phyloP scores from a whole-genome alignment of 176 grass and related monocot genomes.

The Carex scoparia region DNA sequence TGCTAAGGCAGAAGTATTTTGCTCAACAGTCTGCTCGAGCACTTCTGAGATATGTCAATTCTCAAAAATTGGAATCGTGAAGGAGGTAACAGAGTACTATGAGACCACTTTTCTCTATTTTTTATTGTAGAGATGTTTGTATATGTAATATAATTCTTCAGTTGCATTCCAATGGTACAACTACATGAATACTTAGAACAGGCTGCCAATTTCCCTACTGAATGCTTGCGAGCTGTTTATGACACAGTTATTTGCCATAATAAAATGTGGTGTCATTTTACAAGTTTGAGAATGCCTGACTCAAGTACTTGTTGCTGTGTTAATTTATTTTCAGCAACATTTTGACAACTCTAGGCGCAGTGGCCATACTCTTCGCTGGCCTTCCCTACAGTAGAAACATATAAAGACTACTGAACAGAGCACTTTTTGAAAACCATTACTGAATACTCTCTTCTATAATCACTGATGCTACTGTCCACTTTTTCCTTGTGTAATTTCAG shows the following conservation, averaged over 20 bases:
- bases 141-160: background rate
- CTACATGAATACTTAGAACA: background rate
- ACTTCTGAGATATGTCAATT: conserved; percentile 35
- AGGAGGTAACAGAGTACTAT: background rate
- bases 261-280: no score
- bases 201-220: background rate
- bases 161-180: background rate
- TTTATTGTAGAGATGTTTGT: background rate
- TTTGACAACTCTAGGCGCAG: background rate
- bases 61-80: background rate
- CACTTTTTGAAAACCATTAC: background rate
- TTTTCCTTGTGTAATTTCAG: no score
- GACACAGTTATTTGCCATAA: background rate
- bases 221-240: background rate
- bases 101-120: background rate
- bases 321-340: background rate
- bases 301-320: background rate
- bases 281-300: no score
- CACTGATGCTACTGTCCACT: background rate
- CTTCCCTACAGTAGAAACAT: background rate
- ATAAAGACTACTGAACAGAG: background rate
- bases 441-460: background rate
- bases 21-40: conserved; percentile 41
- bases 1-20: conserved; percentile 60
- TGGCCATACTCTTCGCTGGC: background rate